Evolutionary conservation across 306 rosid species (phyloP), one percentile per base, ranked within the genome.

Genomic region (Elaeagnus macrophylla): DNA sequence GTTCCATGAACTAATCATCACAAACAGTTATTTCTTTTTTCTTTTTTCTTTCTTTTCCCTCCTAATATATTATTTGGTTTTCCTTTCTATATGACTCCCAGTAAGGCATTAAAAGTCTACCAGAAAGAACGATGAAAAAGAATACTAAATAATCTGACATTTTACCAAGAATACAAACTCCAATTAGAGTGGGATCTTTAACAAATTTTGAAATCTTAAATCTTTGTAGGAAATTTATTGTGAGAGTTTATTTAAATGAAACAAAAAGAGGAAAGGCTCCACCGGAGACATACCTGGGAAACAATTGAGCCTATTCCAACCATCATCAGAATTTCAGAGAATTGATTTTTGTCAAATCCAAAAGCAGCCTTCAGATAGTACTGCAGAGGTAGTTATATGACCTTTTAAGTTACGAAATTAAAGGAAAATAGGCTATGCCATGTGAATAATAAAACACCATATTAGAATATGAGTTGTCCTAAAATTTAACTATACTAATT

Each of bases 351-450:
- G 69, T 81, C 62, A 58, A 81, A 88, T 32, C 85, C 85, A 54
- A 84, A 88, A 60, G 62, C 85, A 6, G 90, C 87, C 72, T 88
- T 88, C 72, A 88, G 67, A 67, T 84, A 88, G 82, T 81, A 88
- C 94, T 84, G 90, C 83, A 71, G 15, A 61, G 9, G 12, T 41
- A 55, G 57, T 69, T 10, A 42, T 43, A 60, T 40, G 19, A 60
- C 3, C 51, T 43, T 43, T 73, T 60, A 73, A 68, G 39, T 45
- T 35, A 53, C 47, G 40, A 50, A 46, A 44, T 66, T 39, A 25
- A 47, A 8, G 55, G 44, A 48, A 48, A 52, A 2, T 12, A 62
- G 36, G n/a, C 35, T 42, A 66, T 17, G 15, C 14, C 20, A 25
- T 9, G 14, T 36, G 10, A 10, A 14, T 5, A 25, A 25, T 25